phyloP scores from a whole-genome alignment of 2,329 filamentous ascomycete species.

The Colletotrichum gloeosporioides region DNA sequence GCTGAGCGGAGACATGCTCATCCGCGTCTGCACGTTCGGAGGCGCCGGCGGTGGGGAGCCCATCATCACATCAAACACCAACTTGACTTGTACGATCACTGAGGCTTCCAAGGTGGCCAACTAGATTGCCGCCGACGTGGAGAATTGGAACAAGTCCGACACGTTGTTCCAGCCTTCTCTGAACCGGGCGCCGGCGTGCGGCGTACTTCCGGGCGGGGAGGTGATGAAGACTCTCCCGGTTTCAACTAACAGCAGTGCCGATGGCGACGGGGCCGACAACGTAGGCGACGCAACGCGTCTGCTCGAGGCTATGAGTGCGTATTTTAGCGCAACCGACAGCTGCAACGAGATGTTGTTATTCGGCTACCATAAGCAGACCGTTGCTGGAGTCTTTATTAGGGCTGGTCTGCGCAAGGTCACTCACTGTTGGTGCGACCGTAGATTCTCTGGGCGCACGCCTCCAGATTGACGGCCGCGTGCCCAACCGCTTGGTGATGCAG shows the following conservation, averaged over 20 bases:
- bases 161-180: neutral
- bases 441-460: neutral
- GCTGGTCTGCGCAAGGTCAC: slow-evolving; percentile 4
- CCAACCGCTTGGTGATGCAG: slow-evolving; percentile 7
- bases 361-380: no score
- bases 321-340: no score
- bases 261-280: no score
- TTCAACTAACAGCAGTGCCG: neutral
- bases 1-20: neutral
- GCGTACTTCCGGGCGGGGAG: neutral
- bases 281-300: no score
- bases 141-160: neutral
- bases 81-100: neutral
- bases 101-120: neutral
- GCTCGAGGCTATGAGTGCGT: no score
- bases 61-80: neutral
- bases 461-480: neutral
- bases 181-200: neutral
- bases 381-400: no score
- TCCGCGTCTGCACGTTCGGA: neutral
- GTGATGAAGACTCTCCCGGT: neutral
- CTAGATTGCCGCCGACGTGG: neutral
- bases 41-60: neutral
- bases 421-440: neutral
- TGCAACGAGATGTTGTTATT: no score